Percentiles rank a stretch among this genome's conserved stretches.
Conservation (phyloP, 768 basidiomycete genomes). For the Tylopilus balloui region DNA sequence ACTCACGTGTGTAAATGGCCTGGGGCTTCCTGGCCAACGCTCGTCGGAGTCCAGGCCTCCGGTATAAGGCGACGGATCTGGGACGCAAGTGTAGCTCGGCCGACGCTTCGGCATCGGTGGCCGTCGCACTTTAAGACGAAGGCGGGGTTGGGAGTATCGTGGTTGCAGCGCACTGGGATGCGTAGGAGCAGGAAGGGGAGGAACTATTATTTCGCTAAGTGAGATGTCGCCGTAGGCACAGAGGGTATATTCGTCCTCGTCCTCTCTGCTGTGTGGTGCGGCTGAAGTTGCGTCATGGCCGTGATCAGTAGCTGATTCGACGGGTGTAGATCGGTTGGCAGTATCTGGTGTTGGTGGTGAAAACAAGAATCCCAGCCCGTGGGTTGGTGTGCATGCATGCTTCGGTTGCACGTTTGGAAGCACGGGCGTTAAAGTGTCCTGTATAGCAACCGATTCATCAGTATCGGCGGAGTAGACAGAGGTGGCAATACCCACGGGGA, state of each 20-base stretch:
- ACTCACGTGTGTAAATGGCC: constrained; percentile 14
- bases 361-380: neutral
- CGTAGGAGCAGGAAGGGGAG: constrained; percentile 21
- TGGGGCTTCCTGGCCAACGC: constrained; percentile 16
- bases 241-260: constrained; percentile 38
- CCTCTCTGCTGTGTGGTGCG: neutral
- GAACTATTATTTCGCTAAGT: constrained; percentile 33
- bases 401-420: neutral
- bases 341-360: neutral
- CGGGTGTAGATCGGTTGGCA: neutral
- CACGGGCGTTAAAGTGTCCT: constrained; percentile 4
- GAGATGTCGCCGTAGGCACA: constrained; percentile 45
- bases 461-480: neutral
- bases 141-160: constrained; percentile 11
- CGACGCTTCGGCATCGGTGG: constrained; percentile 28
- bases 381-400: neutral
- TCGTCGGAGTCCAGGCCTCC: constrained; percentile 1
- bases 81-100: constrained; percentile 4
- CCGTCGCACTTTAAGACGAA: constrained; percentile 26
- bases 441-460: neutral
- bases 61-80: constrained; percentile 3
- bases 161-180: neutral
- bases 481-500: constrained; percentile 4
- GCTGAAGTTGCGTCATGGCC: neutral
- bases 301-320: neutral